Evolutionary conservation across 1,139 yeast species (phyloP).

Genomic region (Geotrichum candidum): DNA sequence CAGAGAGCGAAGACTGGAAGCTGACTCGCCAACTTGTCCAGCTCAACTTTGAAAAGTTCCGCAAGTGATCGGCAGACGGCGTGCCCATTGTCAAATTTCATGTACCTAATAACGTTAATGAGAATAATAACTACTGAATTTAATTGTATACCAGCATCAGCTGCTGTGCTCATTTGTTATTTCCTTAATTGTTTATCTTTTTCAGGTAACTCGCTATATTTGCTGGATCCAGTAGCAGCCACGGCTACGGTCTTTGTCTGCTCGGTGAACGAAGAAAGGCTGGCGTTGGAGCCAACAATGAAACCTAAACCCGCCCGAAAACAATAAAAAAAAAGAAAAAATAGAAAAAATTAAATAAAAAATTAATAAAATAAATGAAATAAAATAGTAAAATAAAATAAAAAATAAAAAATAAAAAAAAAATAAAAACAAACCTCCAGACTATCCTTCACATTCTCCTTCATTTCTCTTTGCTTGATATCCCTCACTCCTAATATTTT

Average conservation of each 20-base stretch:
- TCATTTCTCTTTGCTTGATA: neutral
- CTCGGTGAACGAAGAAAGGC: neutral
- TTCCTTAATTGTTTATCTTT: neutral
- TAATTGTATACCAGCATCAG: no score
- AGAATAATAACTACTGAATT: neutral
- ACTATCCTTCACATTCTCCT: neutral
- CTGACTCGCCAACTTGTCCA: slow-evolving; percentile 46
- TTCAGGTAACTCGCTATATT: neutral
- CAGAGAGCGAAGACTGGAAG: slow-evolving; percentile 58
- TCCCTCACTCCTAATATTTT: neutral
- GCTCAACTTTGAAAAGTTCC: neutral
- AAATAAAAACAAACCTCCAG: neutral
- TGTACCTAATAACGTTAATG: neutral
- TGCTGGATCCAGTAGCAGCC: neutral
- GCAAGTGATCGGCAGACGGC: neutral
- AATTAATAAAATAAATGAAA: neutral
- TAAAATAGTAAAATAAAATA: neutral
- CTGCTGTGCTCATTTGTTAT: neutral
- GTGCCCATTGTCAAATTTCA: neutral
- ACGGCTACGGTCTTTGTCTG: neutral
- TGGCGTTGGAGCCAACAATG: neutral
- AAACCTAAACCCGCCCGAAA: neutral
- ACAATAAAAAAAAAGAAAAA: no score
- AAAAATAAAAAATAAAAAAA: neutral
- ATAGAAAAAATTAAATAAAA: neutral